A percentile compares a stretch with the other conserved stretches of the same genome.
phyloP scores from a whole-genome alignment of 768 basidiomycete species.

The Auriscalpium microsporum region DNA sequence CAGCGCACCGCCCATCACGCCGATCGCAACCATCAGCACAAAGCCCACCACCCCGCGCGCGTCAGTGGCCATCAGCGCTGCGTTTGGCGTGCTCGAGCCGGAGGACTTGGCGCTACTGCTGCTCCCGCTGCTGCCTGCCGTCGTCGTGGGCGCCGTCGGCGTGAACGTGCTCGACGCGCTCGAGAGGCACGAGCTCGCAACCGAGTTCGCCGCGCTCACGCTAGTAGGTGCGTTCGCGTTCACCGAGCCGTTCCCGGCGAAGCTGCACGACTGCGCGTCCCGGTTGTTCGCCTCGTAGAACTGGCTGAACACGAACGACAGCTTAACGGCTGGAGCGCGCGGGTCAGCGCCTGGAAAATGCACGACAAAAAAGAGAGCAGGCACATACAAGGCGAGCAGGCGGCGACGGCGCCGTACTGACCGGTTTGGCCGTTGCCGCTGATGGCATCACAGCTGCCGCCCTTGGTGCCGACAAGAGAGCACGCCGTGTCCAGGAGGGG shows the following conservation, averaged over 20 bases:
- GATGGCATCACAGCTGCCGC: slow-evolving; percentile 60
- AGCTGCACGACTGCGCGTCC: slow-evolving; percentile 60
- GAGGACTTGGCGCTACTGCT: slow-evolving; percentile 17
- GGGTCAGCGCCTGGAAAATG: neutral
- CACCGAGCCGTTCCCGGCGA: slow-evolving; percentile 77
- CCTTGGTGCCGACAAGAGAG: slow-evolving; percentile 49
- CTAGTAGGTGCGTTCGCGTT: slow-evolving; percentile 46
- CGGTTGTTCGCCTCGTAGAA: slow-evolving; percentile 62
- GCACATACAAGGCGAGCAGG: slow-evolving; percentile 66
- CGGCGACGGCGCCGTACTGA: slow-evolving; percentile 65
- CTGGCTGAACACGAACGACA: slow-evolving; percentile 76
- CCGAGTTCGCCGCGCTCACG: slow-evolving; percentile 41
- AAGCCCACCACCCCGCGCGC: slow-evolving; percentile 30
- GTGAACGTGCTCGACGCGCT: slow-evolving; percentile 56
- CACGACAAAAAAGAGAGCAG: neutral
- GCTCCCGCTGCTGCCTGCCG: slow-evolving; percentile 15
- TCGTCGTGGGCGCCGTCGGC: slow-evolving; percentile 38
- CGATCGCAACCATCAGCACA: slow-evolving; percentile 26
- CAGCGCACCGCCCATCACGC: slow-evolving; percentile 35
- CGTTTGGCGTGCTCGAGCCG: slow-evolving; percentile 17
- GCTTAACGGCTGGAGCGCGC: slow-evolving; percentile 48
- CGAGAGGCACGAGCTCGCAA: slow-evolving; percentile 59
- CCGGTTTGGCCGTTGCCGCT: slow-evolving; percentile 66
- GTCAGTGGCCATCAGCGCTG: slow-evolving; percentile 19
- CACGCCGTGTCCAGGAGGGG: slow-evolving; percentile 61